Evolutionary conservation across 2,329 filamentous ascomycete species (phyloP).

Genomic region (Aspergillus brasiliensis): DNA sequence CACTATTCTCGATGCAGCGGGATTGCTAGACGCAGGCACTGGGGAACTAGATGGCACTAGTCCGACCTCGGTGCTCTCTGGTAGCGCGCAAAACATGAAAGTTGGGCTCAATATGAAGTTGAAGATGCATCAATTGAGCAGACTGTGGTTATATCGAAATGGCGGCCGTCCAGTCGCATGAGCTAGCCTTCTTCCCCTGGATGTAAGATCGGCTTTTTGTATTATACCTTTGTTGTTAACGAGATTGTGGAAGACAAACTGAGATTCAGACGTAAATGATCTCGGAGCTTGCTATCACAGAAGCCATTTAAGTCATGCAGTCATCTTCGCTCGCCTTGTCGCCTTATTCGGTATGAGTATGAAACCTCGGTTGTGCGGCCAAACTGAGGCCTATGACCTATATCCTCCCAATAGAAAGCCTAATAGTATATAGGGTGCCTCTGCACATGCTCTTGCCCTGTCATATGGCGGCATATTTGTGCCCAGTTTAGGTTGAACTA

Average conservation of each 20-base stretch:
- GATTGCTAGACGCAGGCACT: background rate
- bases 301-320: no score
- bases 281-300: no score
- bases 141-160: constrained; percentile 45
- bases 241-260: background rate
- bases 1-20: background rate
- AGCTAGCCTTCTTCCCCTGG: background rate
- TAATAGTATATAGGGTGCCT: no score
- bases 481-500: no score
- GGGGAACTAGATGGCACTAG: background rate
- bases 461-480: no score
- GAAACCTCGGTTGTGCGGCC: no score
- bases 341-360: no score
- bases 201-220: background rate
- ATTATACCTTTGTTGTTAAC: background rate
- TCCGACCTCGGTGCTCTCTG: background rate
- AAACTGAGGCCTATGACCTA: no score
- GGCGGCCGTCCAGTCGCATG: constrained; percentile 29
- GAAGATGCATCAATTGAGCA: constrained; percentile 41
- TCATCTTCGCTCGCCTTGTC: no score
- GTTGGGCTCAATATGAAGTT: constrained; percentile 3
- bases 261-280: no score
- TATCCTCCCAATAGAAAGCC: no score
- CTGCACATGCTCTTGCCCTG: no score
- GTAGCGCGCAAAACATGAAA: background rate